Evolutionary conservation across 2,329 filamentous ascomycete species (phyloP).

Genomic region (Penicillium sclerotigenum): DNA sequence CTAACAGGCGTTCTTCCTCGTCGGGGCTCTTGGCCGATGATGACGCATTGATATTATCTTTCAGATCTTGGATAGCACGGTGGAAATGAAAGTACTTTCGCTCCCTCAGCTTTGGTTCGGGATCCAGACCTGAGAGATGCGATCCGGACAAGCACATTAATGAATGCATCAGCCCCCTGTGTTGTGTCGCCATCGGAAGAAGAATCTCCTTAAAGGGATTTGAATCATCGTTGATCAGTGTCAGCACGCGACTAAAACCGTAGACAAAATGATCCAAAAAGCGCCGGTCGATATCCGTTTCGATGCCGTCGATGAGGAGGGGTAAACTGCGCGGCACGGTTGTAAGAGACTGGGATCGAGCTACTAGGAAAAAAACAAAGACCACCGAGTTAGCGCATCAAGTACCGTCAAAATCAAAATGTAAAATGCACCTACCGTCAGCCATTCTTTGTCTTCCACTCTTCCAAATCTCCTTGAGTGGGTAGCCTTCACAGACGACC

Average conservation of each 20-base stretch:
- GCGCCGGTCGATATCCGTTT: constrained; percentile 72
- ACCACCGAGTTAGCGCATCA: constrained; percentile 11
- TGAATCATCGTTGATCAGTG: constrained; percentile 72
- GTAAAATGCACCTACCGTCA: constrained; percentile 49
- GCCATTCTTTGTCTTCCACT: constrained; percentile 74
- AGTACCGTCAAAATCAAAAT: neutral
- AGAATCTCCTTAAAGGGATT: constrained; percentile 86
- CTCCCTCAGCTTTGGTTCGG: constrained; percentile 51
- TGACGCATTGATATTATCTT: constrained; percentile 39
- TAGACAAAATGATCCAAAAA: constrained; percentile 82
- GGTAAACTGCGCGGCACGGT: constrained; percentile 48
- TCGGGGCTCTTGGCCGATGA: constrained; percentile 20
- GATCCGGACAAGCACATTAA: constrained; percentile 79
- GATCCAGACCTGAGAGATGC: constrained; percentile 58
- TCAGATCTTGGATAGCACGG: constrained; percentile 40
- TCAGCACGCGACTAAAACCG: constrained; percentile 75
- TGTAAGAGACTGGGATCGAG: constrained; percentile 33
- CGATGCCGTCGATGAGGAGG: constrained; percentile 72
- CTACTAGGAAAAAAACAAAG: constrained; percentile 21
- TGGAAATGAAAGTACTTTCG: constrained; percentile 56
- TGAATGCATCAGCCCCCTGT: constrained; percentile 85
- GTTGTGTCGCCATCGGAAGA: constrained; percentile 73
- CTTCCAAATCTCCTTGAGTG: constrained; percentile 81
- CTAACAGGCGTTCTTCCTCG: constrained; percentile 37
- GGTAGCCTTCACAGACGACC: constrained; percentile 86